These are phyloP conservation scores for Eutrema japonicum DNA, from an alignment of 345 rosid genomes.

Conservation along the genomic window DNA sequence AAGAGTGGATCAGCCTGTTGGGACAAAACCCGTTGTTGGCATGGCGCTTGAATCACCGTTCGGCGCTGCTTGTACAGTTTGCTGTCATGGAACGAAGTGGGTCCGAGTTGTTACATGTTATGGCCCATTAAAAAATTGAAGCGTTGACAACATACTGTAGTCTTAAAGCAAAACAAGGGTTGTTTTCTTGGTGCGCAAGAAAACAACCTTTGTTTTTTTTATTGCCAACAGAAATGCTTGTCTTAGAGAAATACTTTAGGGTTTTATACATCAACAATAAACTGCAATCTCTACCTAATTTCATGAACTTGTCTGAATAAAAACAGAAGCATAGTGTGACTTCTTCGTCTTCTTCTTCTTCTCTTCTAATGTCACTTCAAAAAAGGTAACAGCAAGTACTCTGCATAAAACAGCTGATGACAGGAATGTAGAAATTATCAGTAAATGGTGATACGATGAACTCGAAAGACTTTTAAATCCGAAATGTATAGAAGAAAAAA, in stretches of 20 bases:
- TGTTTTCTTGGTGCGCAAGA: constrained; percentile 16
- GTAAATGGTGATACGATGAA: constrained; percentile 19
- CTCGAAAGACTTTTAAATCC: background rate
- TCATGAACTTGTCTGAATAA: constrained; percentile 12
- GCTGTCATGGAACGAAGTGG: background rate
- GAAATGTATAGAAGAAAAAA: background rate
- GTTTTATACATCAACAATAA: no score
- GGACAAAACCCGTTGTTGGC: no score
- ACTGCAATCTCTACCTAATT: constrained; percentile 14
- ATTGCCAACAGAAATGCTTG: background rate
- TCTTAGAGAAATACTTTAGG: background rate
- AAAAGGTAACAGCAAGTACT: constrained; percentile 86
- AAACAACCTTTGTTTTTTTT: background rate
- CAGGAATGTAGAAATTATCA: constrained; percentile 17
- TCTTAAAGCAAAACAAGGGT: background rate
- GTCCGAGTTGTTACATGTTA: background rate
- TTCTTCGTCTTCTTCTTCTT: constrained; percentile 23
- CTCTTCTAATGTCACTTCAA: constrained; percentile 52
- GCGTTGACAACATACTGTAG: no score
- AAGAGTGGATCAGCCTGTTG: background rate
- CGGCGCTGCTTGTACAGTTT: no score
- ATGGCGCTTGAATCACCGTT: no score
- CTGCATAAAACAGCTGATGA: constrained; percentile 87
- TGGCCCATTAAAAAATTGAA: background rate
- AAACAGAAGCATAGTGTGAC: constrained; percentile 16